Percentiles rank a stretch among this genome's conserved stretches.
Conservation (phyloP, 2,329 filamentous ascomycete species). For the Macrophomina pseudophaseolina region DNA sequence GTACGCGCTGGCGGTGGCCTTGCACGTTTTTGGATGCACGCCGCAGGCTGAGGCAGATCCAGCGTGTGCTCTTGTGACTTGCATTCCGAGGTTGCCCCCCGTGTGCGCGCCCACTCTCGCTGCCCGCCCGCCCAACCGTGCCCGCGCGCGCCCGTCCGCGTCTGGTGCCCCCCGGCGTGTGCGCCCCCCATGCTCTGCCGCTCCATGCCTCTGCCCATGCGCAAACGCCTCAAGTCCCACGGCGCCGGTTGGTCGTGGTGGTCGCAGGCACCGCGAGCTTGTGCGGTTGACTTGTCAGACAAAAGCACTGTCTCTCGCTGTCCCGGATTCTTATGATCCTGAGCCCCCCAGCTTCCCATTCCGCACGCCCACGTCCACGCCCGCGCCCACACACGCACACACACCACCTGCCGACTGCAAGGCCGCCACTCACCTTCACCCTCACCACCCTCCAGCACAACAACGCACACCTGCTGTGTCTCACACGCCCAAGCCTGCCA, state of each 20-base stretch:
- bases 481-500: constrained; percentile 26
- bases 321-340: constrained; percentile 25
- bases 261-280: constrained; percentile 24
- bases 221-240: constrained; percentile 27
- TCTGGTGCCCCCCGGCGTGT: constrained; percentile 7
- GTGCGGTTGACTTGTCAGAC: constrained; percentile 26
- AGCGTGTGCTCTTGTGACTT: constrained; percentile 26
- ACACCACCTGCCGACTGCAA: constrained; percentile 22
- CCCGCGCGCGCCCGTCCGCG: constrained; percentile 5
- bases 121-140: constrained; percentile 11
- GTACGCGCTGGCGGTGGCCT: constrained; percentile 25
- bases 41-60: constrained; percentile 24
- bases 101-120: background rate
- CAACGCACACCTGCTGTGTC: constrained; percentile 26
- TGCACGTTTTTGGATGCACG: constrained; percentile 23
- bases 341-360: constrained; percentile 24
- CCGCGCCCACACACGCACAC: constrained; percentile 15
- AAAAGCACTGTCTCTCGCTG: constrained; percentile 26
- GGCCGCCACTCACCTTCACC: constrained; percentile 25
- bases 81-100: constrained; percentile 15
- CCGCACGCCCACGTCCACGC: constrained; percentile 17
- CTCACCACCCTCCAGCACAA: constrained; percentile 20
- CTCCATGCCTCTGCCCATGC: constrained; percentile 26
- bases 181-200: constrained; percentile 23
- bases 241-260: constrained; percentile 23